Evolutionary conservation across 768 basidiomycete species (phyloP).

Genomic region (Daedalea quercina): DNA sequence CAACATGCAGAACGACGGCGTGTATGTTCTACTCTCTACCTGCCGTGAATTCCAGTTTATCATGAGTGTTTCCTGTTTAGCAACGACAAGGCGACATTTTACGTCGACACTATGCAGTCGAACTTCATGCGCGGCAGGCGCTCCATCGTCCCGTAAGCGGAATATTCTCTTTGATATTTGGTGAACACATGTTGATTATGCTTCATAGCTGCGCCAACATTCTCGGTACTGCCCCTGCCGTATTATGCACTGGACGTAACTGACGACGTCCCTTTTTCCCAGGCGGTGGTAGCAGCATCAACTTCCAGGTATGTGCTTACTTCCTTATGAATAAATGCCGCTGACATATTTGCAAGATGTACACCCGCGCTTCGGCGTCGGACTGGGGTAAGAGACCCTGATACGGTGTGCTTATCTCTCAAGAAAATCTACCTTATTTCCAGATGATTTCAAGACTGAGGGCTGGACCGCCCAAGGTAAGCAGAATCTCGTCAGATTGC

Average conservation of each 20-base stretch:
- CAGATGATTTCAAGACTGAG: slow-evolving; percentile 67
- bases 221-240: slow-evolving; percentile 13
- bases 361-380: slow-evolving; percentile 63
- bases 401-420: not conserved
- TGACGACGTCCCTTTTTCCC: not conserved
- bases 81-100: slow-evolving; percentile 72
- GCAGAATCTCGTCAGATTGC: slow-evolving; percentile 1
- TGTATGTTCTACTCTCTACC: slow-evolving; percentile 32
- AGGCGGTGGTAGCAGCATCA: slow-evolving; percentile 43
- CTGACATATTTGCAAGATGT: slow-evolving; percentile 38
- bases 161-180: not conserved
- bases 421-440: not conserved
- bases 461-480: slow-evolving; percentile 62
- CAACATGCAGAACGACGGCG: slow-evolving; percentile 66
- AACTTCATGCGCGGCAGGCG: slow-evolving; percentile 53
- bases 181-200: not conserved
- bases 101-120: slow-evolving; percentile 53
- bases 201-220: slow-evolving; percentile 49
- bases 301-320: slow-evolving; percentile 48
- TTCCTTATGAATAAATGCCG: not conserved
- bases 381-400: slow-evolving; percentile 48
- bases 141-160: slow-evolving; percentile 59
- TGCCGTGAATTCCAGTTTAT: not conserved
- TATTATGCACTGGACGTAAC: not conserved
- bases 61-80: slow-evolving; percentile 24